Evolutionary conservation across 176 grass and related monocot genomes (phyloP), one percentile per base, ranked within the genome.

Genomic region (Musa troglodytarum): DNA sequence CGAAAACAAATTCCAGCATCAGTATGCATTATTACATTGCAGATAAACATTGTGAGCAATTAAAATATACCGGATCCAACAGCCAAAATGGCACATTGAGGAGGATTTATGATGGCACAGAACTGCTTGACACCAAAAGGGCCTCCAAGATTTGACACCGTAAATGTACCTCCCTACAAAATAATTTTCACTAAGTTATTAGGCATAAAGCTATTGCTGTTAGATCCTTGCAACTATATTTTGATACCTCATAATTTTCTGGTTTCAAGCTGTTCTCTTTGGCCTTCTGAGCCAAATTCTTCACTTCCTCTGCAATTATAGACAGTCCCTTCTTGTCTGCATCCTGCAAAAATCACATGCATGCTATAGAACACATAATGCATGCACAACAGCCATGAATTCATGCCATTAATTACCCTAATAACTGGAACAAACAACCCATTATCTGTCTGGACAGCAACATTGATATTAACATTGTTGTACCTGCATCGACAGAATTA

Each of bases 81-180:
- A 52, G 95, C 95, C 84, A 98, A 87, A 74, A 98, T 98, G 63
- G 87, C 95, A 8, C 88, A 89, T 75, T 98, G 95, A 50, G 95
- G 95, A 78, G 90, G 95, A 83, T 94, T 98, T 79, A 98, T 83
- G 53, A 93, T 98, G 63, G 95, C 95, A 69, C 90, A 94, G 68
- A 98, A 98, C 81, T 98, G 90, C 55, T 93, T 98, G 79, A 98
- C 82, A 71, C 95, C 95, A 53, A 91, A 98, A 64, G 90, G 95
- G 34, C 95, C 95, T 86, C 95, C 95, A 80, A 98, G 76, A 69
- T 94, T 98, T 11, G 95, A 94, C 14, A 98, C 85, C 0, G 95
- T 89, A 76, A 98, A 98, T 61, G 95, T 98, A 26, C 95, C 95
- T 57, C 90, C 95, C 95, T 98, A 72, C 56, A 90, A 78, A 74